Conservation (phyloP, 2,329 filamentous ascomycete species). For the Epichloe sibirici region DNA sequence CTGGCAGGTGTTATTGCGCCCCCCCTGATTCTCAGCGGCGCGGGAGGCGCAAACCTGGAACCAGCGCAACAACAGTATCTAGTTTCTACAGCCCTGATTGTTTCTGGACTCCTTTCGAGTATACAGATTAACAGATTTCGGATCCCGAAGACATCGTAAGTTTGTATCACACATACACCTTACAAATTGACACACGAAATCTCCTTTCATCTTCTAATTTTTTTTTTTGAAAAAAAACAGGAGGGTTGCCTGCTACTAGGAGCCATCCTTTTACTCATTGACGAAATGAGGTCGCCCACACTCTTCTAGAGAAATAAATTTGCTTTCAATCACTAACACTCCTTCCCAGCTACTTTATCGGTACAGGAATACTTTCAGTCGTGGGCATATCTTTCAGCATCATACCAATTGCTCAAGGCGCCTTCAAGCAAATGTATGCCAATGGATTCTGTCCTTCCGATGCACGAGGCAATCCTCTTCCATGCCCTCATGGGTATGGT, state of each 20-base stretch:
- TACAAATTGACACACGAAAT: not conserved
- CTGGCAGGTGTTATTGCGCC: constrained; percentile 64
- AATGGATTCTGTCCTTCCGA: constrained; percentile 54
- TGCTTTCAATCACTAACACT: not conserved
- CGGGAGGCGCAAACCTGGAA: constrained; percentile 50
- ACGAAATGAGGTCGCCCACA: not conserved
- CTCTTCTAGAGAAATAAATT: not conserved
- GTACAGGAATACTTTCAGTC: constrained; percentile 69
- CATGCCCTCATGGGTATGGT: constrained; percentile 68
- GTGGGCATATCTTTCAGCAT: constrained; percentile 43
- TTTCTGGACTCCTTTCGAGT: constrained; percentile 61
- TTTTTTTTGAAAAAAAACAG: too few relatives aligned
- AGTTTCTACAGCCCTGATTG: constrained; percentile 66
- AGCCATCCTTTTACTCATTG: not conserved
- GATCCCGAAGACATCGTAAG: constrained; percentile 50
- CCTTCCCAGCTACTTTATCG: constrained; percentile 51
- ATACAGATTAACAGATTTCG: constrained; percentile 71
- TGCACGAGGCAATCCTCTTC: constrained; percentile 50
- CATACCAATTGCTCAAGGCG: constrained; percentile 42
- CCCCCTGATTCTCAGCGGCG: constrained; percentile 56
- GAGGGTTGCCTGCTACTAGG: too few relatives aligned
- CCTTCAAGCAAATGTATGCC: constrained; percentile 64
- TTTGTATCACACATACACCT: constrained; percentile 1
- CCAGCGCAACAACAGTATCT: constrained; percentile 57
- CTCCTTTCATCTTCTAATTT: too few relatives aligned